Evolutionary conservation across 495 filamentous ascomycete genomes (phyloP), one percentile per base, ranked within the genome.

Genomic region (Chaetomidium leptoderma): DNA sequence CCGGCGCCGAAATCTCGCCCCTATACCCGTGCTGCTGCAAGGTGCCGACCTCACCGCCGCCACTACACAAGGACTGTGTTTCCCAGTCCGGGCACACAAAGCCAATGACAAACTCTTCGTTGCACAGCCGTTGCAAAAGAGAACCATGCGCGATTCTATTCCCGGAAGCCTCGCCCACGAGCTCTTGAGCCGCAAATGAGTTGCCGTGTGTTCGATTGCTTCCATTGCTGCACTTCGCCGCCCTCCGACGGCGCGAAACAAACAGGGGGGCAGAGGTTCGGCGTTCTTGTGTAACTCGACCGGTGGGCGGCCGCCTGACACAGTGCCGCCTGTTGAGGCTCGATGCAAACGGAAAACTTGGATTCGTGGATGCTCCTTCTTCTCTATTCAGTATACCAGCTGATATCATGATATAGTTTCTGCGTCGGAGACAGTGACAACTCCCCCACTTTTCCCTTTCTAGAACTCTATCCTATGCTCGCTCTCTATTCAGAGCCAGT

Each of bases 51-150:
- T 53, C 37, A 13, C 23, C 37, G 17, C 27, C 11, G 52, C 40
- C 0, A 29, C n/a, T 40, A 26, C 39, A 35, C 11, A 23, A 10
- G 11, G 11, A 2, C 36, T 37, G 40, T 23, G n/a, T 32, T 30
- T 8, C n/a, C 36, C 10, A 6, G 23, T 32, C 11, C 6, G 4
- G 10, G 23, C 37, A 36, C 24, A 36, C 40, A 43, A 55, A 36
- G 29, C 29, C 40, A 21, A 36, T 55, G 30, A 26, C 53, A 55
- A 55, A 55, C 29, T 55, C 13, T 7, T 17, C 17, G n/a, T 36
- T 3, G 3, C 4, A 16, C 32, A 39, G 16, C 16, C 35, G 11
- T 17, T 7, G 11, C 39, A 45, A 35, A 17, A 42, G 11, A 39
- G 10, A 14, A 6, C n/a, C 24, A 45, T 26, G 39, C 5, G 4